These are phyloP conservation scores for Neonothopanus nambi DNA, from an alignment of 1,284 basidiomycete species.

Conservation along the genomic window DNA sequence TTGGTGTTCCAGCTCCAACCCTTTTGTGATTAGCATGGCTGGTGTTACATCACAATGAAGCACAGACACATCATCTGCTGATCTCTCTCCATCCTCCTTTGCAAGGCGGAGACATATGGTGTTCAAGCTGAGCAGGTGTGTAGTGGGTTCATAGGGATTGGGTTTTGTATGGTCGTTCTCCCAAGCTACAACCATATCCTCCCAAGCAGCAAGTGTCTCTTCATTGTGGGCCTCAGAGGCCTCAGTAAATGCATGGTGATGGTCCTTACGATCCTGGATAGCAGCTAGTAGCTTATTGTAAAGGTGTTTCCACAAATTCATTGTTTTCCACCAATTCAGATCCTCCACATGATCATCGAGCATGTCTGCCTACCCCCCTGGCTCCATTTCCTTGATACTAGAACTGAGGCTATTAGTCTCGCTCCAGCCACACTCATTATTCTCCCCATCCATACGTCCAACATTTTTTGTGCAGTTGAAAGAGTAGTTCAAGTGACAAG, in stretches of 20 bases:
- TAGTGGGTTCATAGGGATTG: too few relatives aligned
- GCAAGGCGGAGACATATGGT: too few relatives aligned
- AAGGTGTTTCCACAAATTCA: background rate
- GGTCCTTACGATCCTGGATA: background rate
- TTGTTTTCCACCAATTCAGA: conserved; percentile 14
- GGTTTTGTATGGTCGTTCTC: too few relatives aligned
- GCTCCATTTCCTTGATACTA: conserved; percentile 14
- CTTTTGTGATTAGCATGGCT: too few relatives aligned
- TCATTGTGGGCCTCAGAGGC: background rate
- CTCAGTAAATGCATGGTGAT: background rate
- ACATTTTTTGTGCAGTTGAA: conserved; percentile 14
- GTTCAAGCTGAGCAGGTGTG: too few relatives aligned
- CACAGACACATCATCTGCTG: too few relatives aligned
- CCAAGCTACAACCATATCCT: background rate
- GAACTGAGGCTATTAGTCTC: conserved; percentile 10
- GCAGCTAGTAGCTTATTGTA: background rate
- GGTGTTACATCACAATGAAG: too few relatives aligned
- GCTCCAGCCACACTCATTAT: conserved; percentile 13
- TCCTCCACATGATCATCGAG: conserved; percentile 17
- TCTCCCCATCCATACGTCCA: conserved; percentile 18
- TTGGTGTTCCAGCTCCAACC: too few relatives aligned
- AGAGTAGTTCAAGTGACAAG: conserved; percentile 13
- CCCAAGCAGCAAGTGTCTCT: background rate
- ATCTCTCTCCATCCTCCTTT: too few relatives aligned
- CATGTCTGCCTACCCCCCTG: conserved; percentile 10